Conservation (phyloP, 2,329 filamentous ascomycete species). For the Raffaelea albimanens region DNA sequence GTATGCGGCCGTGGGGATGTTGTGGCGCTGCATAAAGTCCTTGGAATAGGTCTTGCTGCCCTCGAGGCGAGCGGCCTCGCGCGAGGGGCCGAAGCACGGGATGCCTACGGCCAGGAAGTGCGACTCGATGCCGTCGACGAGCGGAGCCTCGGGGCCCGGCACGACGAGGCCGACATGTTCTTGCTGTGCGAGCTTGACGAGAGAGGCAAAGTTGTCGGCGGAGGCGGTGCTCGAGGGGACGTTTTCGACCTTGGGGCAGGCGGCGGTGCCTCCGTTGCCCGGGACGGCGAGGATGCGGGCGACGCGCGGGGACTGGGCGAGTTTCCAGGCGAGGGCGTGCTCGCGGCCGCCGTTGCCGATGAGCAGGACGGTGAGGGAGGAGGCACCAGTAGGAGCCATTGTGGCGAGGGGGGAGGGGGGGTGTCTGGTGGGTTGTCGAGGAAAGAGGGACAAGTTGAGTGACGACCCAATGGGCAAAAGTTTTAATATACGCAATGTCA, state of each 20-base stretch:
- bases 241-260: slow-evolving; percentile 64
- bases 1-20: slow-evolving; percentile 85
- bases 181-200: slow-evolving; percentile 66
- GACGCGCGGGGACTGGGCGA: slow-evolving; percentile 71
- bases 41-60: slow-evolving; percentile 97
- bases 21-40: slow-evolving; percentile 89
- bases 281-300: slow-evolving; percentile 62
- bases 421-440: no score
- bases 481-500: no score
- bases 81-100: slow-evolving; percentile 75
- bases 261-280: slow-evolving; percentile 81
- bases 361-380: slow-evolving; percentile 49
- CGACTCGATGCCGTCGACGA: slow-evolving; percentile 82
- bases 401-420: not conserved
- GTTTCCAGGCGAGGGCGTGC: slow-evolving; percentile 90
- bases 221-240: slow-evolving; percentile 47
- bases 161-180: slow-evolving; percentile 74
- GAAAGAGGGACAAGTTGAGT: no score
- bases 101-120: slow-evolving; percentile 70
- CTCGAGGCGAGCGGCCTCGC: slow-evolving; percentile 80
- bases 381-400: slow-evolving; percentile 4
- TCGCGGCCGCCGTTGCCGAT: slow-evolving; percentile 92
- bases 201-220: slow-evolving; percentile 65
- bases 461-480: no score
- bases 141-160: slow-evolving; percentile 84